phyloP scores from a whole-genome alignment of 169 alveolate species.

The Amoebophrya sp. region DNA sequence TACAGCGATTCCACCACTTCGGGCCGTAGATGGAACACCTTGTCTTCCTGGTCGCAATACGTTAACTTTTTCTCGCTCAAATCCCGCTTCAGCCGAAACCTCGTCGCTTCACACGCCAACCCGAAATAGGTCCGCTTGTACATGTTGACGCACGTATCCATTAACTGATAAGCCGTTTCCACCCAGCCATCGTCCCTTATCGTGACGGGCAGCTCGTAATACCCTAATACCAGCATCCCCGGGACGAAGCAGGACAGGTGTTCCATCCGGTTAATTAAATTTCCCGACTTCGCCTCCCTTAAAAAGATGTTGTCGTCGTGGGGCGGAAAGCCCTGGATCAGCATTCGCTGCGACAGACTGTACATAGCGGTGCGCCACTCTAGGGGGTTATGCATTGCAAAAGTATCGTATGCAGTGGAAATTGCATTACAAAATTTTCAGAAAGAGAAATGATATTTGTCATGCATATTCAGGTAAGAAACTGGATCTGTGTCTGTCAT shows the following conservation, averaged over 20 bases:
- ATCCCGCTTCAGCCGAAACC: background rate
- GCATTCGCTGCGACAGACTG: background rate
- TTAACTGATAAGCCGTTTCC: background rate
- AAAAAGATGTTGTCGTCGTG: background rate
- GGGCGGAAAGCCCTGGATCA: background rate
- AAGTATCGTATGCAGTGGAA: too few relatives aligned
- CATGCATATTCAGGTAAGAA: too few relatives aligned
- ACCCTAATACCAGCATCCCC: constrained; percentile 23
- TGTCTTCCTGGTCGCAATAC: background rate
- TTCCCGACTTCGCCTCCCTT: background rate
- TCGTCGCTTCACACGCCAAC: background rate
- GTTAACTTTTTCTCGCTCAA: background rate
- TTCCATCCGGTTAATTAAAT: constrained; percentile 25
- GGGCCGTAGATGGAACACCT: constrained; percentile 37
- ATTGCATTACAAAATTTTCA: too few relatives aligned
- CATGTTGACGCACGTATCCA: background rate
- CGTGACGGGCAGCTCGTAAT: background rate
- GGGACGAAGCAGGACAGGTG: constrained; percentile 32
- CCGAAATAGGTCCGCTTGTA: background rate
- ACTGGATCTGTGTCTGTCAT: too few relatives aligned
- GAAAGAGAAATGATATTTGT: too few relatives aligned
- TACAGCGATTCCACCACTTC: constrained; percentile 42
- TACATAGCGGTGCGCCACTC: background rate
- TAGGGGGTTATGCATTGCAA: too few relatives aligned
- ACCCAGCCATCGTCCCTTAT: background rate